Base-by-base conservation (phyloP, 768 basidiomycete species). In the Boletus subcaerulescens region DNA sequence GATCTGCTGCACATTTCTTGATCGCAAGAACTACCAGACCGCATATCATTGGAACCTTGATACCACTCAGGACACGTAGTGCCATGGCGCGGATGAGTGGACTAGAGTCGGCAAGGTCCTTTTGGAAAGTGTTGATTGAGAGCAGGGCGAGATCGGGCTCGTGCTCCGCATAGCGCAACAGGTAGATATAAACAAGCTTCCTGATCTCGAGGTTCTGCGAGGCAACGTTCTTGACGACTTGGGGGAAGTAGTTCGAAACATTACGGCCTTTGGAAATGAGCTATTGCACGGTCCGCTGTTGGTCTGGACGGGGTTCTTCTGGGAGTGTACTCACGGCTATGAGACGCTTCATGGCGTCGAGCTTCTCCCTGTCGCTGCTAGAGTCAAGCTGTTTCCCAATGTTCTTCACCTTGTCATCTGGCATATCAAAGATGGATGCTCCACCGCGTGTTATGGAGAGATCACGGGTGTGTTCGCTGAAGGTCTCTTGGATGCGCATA, bases 111-210 rank as follows among this genome's bases (percentile, higher is more conserved):
- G 87, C 85, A 31, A 99, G 78, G 73, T 99, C 97, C 71, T 92
- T 93, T 71, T 99, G 97, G 68, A 98, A 98, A 1, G 96, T 96
- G 74, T 99, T 99, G 76, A 99, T 96, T 3, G 94, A 95, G 31
- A 99, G 80, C 46, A 99, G 74, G 1, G 96, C 91, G 45, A 98
- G 85, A 71, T 98, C 97, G 14, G 97, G 95, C 64, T 97, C 94
- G 33, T 86, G 83, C 40, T 91, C 86, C 47, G 97, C 93, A 72
- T 97, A 95, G 56, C 93, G 87, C 43, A 98, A 77, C 60, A 99
- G 86, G 75, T 96, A 99, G 60, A 98, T 96, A 72, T 98, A 98
- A 38, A 98, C 93, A 49, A 99, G 85, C 73, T 98, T 98, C 55
- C 96, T 86, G 64, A 96, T 88, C 71, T 97, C 93, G 46, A 98